A percentile compares a stretch with the other conserved stretches of the same genome.
phyloP scores from a whole-genome alignment of 495 filamentous ascomycete species.

The Sporormia fimetaria region DNA sequence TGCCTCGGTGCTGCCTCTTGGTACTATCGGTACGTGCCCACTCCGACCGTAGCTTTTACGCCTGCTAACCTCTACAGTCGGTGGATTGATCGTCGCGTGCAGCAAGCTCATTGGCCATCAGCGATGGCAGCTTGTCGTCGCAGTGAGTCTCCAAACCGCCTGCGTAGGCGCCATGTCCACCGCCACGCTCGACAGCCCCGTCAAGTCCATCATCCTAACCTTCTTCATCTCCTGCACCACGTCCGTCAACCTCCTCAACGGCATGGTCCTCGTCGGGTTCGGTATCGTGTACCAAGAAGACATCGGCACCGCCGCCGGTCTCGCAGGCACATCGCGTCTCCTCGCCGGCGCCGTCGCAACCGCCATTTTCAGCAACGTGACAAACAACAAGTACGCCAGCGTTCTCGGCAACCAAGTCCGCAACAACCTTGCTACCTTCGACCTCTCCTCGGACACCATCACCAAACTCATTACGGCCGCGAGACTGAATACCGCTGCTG shows the following conservation, averaged over 20 bases:
- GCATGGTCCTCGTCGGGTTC: slow-evolving; percentile 21
- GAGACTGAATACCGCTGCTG: slow-evolving; percentile 8
- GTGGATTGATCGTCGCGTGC: slow-evolving; percentile 14
- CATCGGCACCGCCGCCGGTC: slow-evolving; percentile 19
- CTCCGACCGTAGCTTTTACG: neutral
- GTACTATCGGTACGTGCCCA: slow-evolving; percentile 10
- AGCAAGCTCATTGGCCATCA: slow-evolving; percentile 20
- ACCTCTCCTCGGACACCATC: slow-evolving; percentile 3
- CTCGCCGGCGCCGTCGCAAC: slow-evolving; percentile 19
- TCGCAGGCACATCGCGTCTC: slow-evolving; percentile 14
- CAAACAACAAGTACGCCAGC: slow-evolving; percentile 19
- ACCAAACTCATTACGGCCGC: slow-evolving; percentile 13
- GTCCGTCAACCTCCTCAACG: slow-evolving; percentile 17
- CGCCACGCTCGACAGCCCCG: slow-evolving; percentile 16
- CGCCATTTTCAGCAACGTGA: slow-evolving; percentile 19
- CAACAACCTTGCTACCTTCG: slow-evolving; percentile 5
- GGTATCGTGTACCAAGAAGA: slow-evolving; percentile 23
- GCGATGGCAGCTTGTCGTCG: slow-evolving; percentile 12
- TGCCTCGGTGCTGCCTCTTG: slow-evolving; percentile 19
- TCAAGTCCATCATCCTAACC: slow-evolving; percentile 16
- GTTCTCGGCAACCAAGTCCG: slow-evolving; percentile 2
- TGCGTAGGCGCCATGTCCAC: slow-evolving; percentile 18
- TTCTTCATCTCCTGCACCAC: slow-evolving; percentile 17
- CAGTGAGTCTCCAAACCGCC: slow-evolving; percentile 15
- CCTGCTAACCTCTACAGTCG: slow-evolving; percentile 2